Conservation (phyloP, 2,329 filamentous ascomycete species). For the Fusarium chlamydosporum region DNA sequence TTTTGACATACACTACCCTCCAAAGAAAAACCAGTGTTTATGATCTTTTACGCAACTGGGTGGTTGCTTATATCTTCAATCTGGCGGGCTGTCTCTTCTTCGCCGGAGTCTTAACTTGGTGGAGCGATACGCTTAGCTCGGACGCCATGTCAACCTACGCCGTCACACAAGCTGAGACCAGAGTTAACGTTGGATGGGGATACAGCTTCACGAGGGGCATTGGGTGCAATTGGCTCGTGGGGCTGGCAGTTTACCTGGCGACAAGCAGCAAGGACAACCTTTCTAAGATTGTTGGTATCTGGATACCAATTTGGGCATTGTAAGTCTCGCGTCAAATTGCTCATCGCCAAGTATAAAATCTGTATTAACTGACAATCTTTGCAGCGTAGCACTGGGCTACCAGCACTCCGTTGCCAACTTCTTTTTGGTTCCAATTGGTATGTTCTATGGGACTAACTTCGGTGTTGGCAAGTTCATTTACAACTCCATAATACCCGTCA, state of each 20-base stretch:
- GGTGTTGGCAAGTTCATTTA: neutral
- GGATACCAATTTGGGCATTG: slow-evolving; percentile 2
- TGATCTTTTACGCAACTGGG: neutral
- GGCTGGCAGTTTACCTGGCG: accelerated
- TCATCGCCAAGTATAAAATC: too few relatives aligned
- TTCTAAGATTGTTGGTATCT: slow-evolving; percentile 9
- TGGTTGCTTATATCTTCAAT: neutral
- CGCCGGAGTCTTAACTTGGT: neutral
- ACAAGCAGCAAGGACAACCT: slow-evolving; percentile 1
- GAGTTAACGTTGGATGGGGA: neutral
- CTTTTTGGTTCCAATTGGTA: neutral
- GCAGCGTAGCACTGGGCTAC: neutral
- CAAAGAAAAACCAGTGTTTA: neutral
- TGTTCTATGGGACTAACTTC: neutral
- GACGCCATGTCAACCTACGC: neutral
- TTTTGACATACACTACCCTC: neutral
- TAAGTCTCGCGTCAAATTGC: neutral
- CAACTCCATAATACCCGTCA: neutral
- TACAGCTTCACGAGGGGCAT: neutral
- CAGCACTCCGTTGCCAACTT: slow-evolving; percentile 9
- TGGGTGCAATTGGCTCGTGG: neutral
- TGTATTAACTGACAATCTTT: neutral
- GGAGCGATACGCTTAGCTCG: neutral
- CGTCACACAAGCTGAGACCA: neutral
- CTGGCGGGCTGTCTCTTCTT: neutral